These are phyloP conservation scores for Toxicodendron radicans DNA, from an alignment of 345 rosid species.

Conservation along the genomic window DNA sequence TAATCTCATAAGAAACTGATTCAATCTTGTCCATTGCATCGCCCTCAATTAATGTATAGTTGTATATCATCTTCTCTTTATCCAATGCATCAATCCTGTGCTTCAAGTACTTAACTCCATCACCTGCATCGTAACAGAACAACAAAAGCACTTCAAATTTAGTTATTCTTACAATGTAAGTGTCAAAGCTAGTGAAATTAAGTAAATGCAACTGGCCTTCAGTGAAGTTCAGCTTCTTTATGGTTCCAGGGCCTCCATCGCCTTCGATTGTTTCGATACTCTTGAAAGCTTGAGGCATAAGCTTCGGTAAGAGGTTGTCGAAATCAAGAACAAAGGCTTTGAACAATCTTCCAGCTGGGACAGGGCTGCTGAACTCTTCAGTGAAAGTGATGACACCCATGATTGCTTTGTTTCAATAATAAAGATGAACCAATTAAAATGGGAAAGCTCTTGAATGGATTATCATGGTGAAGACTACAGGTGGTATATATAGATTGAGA, in stretches of 20 bases:
- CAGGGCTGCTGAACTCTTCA: slow-evolving; percentile 21
- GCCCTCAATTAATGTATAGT: slow-evolving; percentile 34
- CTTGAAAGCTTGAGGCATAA: slow-evolving; percentile 37
- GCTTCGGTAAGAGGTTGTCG: slow-evolving; percentile 30
- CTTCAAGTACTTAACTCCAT: slow-evolving; percentile 21
- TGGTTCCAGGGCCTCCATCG: slow-evolving; percentile 43
- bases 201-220: slow-evolving; percentile 21
- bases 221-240: slow-evolving; percentile 29
- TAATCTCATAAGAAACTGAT: slow-evolving; percentile 29
- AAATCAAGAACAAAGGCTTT: slow-evolving; percentile 32
- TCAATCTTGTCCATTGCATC: slow-evolving; percentile 30
- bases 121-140: slow-evolving; percentile 8
- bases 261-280: slow-evolving; percentile 33
- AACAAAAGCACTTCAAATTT: background rate
- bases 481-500: slow-evolving; percentile 7
- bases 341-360: slow-evolving; percentile 36
- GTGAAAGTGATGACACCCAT: slow-evolving; percentile 33
- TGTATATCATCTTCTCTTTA: slow-evolving; percentile 14
- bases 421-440: background rate
- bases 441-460: background rate
- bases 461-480: background rate
- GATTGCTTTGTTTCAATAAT: background rate
- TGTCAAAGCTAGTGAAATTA: background rate
- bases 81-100: slow-evolving; percentile 29
- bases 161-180: background rate